These are phyloP conservation scores for Amylostereum areolatum DNA, from an alignment of 1,284 basidiomycete species.

Conservation along the genomic window DNA sequence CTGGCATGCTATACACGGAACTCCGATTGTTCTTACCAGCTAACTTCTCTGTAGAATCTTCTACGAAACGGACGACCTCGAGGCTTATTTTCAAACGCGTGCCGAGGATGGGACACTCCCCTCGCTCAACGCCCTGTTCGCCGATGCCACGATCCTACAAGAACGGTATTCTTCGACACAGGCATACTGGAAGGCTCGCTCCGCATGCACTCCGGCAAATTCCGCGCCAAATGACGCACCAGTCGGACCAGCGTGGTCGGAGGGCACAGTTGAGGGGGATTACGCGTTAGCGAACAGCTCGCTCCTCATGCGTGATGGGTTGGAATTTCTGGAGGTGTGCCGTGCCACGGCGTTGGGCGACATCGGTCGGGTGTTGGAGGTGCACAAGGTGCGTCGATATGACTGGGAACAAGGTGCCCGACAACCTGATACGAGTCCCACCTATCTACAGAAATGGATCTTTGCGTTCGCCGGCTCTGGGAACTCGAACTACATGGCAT, in stretches of 20 bases:
- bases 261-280: slow-evolving; percentile 10
- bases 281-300: slow-evolving; percentile 11
- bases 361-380: slow-evolving; percentile 15
- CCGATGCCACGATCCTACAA: too few relatives aligned
- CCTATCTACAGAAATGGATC: slow-evolving; percentile 13
- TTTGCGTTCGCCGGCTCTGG: slow-evolving; percentile 14
- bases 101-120: too few relatives aligned
- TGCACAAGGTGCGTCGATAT: slow-evolving; percentile 14
- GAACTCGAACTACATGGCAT: slow-evolving; percentile 11
- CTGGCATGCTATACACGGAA: too few relatives aligned
- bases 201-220: too few relatives aligned
- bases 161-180: too few relatives aligned
- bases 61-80: slow-evolving; percentile 4
- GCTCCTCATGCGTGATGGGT: slow-evolving; percentile 9
- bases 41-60: background rate
- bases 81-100: too few relatives aligned
- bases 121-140: too few relatives aligned
- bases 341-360: slow-evolving; percentile 14
- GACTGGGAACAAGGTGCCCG: too few relatives aligned
- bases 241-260: background rate
- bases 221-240: background rate
- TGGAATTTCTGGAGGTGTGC: slow-evolving; percentile 13
- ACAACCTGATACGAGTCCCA: background rate
- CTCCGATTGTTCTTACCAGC: too few relatives aligned
- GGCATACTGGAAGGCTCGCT: too few relatives aligned